Conservation (phyloP, 768 basidiomycete genomes). For the Coprinellus aureogranulatus region DNA sequence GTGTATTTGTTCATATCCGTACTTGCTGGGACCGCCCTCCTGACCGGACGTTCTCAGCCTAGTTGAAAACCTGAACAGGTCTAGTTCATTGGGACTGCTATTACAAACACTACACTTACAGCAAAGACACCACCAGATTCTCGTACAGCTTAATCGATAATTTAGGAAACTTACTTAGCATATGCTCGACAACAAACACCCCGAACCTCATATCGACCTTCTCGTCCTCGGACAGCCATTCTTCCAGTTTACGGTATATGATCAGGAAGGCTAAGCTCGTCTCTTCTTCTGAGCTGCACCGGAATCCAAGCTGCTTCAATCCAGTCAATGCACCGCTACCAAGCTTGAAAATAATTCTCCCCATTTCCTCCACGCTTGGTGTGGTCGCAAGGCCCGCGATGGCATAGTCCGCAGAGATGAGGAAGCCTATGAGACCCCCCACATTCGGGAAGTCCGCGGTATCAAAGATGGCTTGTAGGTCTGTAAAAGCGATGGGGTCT, state of each 20-base stretch:
- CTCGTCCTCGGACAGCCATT: background rate
- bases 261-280: background rate
- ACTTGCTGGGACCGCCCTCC: too few species aligned
- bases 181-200: background rate
- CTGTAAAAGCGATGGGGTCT: too few species aligned
- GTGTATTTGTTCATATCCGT: too few species aligned
- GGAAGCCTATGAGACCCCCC: background rate
- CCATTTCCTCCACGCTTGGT: background rate
- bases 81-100: too few species aligned
- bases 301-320: background rate
- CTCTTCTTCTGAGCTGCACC: background rate
- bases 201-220: background rate
- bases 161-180: background rate
- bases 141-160: too few species aligned
- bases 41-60: too few species aligned
- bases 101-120: too few species aligned
- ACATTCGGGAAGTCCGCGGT: too few species aligned
- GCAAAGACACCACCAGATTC: too few species aligned
- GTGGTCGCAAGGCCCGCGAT: background rate
- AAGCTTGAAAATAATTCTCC: background rate
- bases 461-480: too few species aligned
- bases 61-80: too few species aligned
- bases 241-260: background rate
- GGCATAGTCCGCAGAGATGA: background rate
- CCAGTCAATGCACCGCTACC: background rate